phyloP scores from a whole-genome alignment of 1,139 yeast genomes.

The Magnusiomyces fungicola region DNA sequence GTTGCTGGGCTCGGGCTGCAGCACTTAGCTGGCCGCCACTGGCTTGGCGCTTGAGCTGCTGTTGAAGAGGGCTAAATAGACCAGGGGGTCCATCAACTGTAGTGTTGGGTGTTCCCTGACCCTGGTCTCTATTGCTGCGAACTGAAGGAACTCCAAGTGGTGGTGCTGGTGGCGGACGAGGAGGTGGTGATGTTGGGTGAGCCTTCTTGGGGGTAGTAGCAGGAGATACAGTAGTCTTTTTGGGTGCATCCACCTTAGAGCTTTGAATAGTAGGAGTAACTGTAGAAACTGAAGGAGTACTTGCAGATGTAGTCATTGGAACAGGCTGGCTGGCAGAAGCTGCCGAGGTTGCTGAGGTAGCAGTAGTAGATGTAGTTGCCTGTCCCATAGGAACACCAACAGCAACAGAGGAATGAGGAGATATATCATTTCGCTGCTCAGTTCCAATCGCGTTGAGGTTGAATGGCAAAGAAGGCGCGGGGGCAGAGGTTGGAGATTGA shows the following conservation, averaged over 20 bases:
- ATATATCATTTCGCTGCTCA: too few relatives aligned
- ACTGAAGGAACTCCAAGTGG: conserved; percentile 34
- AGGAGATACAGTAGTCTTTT: conserved; percentile 7
- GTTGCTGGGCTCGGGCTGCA: conserved; percentile 17
- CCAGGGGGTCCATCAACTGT: conserved; percentile 10
- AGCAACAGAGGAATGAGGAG: too few relatives aligned
- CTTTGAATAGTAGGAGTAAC: neutral
- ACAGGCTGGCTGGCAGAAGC: conserved; percentile 5
- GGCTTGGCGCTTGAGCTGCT: conserved; percentile 11
- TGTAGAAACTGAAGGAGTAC: neutral
- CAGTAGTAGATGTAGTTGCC: conserved; percentile 19
- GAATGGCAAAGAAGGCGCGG: too few relatives aligned
- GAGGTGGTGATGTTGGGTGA: conserved; percentile 30
- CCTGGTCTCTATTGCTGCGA: conserved; percentile 19
- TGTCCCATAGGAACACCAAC: conserved; percentile 19
- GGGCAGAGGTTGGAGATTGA: neutral
- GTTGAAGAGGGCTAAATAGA: conserved; percentile 15
- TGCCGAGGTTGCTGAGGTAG: conserved; percentile 6
- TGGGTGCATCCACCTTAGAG: conserved; percentile 6
- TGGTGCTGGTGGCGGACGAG: conserved; percentile 38
- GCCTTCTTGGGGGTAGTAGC: neutral
- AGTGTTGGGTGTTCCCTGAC: neutral
- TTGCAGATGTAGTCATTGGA: conserved; percentile 2
- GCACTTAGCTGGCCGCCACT: conserved; percentile 10
- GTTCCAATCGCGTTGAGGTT: too few relatives aligned